Evolutionary conservation across 345 rosid genomes (phyloP).

Genomic region (Citrus unshiu): DNA sequence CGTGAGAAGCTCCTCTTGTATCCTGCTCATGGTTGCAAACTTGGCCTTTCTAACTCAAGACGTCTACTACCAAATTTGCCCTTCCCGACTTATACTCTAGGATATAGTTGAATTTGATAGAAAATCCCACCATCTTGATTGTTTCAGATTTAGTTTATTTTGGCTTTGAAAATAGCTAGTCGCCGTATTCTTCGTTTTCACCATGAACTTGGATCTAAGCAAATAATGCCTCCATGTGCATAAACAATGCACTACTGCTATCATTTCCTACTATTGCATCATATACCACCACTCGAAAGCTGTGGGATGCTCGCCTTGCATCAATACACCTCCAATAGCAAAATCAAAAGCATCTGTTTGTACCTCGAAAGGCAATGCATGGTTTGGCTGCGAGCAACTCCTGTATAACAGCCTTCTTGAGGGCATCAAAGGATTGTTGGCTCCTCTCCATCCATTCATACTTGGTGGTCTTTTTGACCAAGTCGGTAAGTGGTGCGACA

Average conservation of each 20-base stretch:
- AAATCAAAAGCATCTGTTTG: neutral
- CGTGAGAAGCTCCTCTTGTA: no score
- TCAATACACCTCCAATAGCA: neutral
- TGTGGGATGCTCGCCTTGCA: neutral
- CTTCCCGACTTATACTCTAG: no score
- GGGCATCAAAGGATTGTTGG: no score
- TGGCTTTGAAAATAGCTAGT: neutral
- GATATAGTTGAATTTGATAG: no score
- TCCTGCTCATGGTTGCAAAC: neutral
- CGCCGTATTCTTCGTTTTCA: neutral
- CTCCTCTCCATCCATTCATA: neutral
- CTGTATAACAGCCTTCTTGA: neutral
- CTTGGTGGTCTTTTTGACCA: neutral
- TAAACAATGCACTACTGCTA: neutral
- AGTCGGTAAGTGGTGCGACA: neutral
- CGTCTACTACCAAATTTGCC: neutral
- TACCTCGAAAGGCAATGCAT: neutral
- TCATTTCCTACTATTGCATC: neutral
- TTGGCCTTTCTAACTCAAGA: neutral
- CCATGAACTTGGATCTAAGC: neutral
- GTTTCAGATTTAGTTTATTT: neutral
- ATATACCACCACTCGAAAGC: no score
- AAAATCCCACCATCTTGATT: no score
- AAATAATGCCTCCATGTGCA: neutral
- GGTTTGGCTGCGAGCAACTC: neutral